These are phyloP conservation scores for Gonium pectorale DNA, from an alignment of 139 green algal genomes.

Conservation along the genomic window DNA sequence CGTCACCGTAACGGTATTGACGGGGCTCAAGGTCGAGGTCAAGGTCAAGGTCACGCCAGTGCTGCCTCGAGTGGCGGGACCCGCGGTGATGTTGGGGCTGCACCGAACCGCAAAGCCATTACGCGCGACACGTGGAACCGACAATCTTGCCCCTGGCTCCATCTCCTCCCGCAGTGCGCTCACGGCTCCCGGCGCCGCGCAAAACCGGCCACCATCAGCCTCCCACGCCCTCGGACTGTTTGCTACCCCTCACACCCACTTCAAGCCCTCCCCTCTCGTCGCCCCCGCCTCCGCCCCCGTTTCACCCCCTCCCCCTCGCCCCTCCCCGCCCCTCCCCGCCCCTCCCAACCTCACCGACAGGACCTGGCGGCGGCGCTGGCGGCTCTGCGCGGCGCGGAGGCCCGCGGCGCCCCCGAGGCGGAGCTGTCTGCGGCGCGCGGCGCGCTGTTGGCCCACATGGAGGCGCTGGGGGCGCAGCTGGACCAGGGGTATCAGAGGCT, in stretches of 20 bases:
- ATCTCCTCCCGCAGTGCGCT: no score
- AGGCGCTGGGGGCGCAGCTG: background rate
- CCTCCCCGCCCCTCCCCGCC: background rate
- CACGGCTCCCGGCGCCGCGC: background rate
- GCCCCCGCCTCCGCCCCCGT: no score
- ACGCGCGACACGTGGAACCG: no score
- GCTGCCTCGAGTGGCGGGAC: no score
- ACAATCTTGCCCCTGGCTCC: no score
- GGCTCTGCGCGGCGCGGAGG: constrained; percentile 2
- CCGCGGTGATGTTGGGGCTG: no score
- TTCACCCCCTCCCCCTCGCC: background rate
- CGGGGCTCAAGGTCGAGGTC: background rate
- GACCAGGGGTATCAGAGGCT: constrained; percentile 22
- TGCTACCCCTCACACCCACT: no score
- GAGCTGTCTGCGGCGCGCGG: constrained; percentile 16
- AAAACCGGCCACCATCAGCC: background rate
- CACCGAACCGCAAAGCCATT: no score
- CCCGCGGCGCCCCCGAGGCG: background rate
- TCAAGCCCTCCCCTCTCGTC: background rate
- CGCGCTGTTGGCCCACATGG: constrained; percentile 1
- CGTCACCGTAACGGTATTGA: background rate
- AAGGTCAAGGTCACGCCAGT: background rate
- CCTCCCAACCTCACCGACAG: background rate
- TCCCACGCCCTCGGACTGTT: background rate
- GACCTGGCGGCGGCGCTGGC: constrained; percentile 21